Evolutionary conservation across 2,329 filamentous ascomycete species (phyloP), one percentile per base, ranked within the genome.

Genomic region (Phoma sp.): DNA sequence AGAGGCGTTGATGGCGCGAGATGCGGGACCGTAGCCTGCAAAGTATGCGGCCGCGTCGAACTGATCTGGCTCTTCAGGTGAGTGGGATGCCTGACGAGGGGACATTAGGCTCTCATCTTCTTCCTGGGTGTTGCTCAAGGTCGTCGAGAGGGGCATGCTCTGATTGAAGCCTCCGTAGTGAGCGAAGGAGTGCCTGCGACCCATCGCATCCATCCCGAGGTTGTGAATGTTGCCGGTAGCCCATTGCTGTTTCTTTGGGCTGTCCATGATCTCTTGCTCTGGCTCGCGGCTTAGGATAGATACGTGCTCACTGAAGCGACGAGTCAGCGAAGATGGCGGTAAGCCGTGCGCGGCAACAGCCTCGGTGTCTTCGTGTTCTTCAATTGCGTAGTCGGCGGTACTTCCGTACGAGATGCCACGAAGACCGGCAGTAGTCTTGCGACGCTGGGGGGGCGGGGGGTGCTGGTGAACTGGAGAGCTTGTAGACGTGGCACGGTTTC

Each of bases 171-270:
- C 67, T 21, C 62, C 59, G 28, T 71, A 69, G 30, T 73, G 77
- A 12, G 79, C 91, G 68, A 95, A 91, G 1, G 91, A 93, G 73
- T 93, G 91, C 23, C 91, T 86, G 54, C 91, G 84, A 65, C 89
- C 92, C 66, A 92, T 89, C 11, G 60, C 57, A 32, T 72, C 69
- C 21, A 57, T 52, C 23, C 59, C 59, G 23, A 62, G 57, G 14
- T 59, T 56, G 10, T 58, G 58, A 21, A 66, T 65, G 51, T 69
- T 70, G 40, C 58, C 62, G 7, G 62, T 66, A 9, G 64, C 52
- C 69, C 70, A 73, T 50, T 68, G 63, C 12, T 62, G 68, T 49
- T 64, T 68, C 43, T 66, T 66, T 4, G 60, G 40, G 26, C 55
- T 64, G 42, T 67, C 62, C 11, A 61, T 49, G 23, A 66, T 59